A percentile compares a stretch with the other conserved stretches of the same genome.
phyloP scores from a whole-genome alignment of 2,329 filamentous ascomycete genomes.

The Epichloe gansuensis region DNA sequence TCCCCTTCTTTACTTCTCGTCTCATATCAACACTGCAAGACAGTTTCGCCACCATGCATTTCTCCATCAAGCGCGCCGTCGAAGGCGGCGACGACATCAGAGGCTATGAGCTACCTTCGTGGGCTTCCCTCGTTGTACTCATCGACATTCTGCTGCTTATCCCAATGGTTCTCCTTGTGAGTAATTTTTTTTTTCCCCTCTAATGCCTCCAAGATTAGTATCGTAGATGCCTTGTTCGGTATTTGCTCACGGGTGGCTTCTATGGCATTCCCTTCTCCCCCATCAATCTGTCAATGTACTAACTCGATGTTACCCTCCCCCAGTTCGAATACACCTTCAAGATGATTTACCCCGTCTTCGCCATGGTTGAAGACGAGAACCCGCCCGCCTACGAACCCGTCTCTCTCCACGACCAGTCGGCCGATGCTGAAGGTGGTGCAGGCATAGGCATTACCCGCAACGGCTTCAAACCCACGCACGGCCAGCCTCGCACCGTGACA shows the following conservation, averaged over 20 bases:
- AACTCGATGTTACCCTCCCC: background rate
- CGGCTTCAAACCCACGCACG: constrained; percentile 21
- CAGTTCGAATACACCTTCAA: constrained; percentile 40
- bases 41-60: constrained; percentile 5
- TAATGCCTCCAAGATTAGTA: too few relatives aligned
- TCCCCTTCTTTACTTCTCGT: background rate
- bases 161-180: constrained; percentile 31
- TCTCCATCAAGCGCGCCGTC: constrained; percentile 22
- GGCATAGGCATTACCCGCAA: constrained; percentile 12
- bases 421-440: constrained; percentile 19
- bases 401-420: constrained; percentile 25
- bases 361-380: constrained; percentile 45
- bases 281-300: background rate
- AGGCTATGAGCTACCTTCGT: constrained; percentile 22
- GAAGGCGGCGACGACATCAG: constrained; percentile 12
- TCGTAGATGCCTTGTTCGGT: too few relatives aligned
- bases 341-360: constrained; percentile 37
- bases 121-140: constrained; percentile 27
- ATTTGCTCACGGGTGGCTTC: too few relatives aligned
- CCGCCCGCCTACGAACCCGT: constrained; percentile 42
- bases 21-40: background rate
- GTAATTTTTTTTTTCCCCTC: constrained; percentile 8
- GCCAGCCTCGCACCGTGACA: constrained; percentile 29
- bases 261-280: too few relatives aligned
- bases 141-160: constrained; percentile 31